Evolutionary conservation across 768 basidiomycete genomes (phyloP), one percentile per base, ranked within the genome.

Genomic region (Pleurotus giganteus): DNA sequence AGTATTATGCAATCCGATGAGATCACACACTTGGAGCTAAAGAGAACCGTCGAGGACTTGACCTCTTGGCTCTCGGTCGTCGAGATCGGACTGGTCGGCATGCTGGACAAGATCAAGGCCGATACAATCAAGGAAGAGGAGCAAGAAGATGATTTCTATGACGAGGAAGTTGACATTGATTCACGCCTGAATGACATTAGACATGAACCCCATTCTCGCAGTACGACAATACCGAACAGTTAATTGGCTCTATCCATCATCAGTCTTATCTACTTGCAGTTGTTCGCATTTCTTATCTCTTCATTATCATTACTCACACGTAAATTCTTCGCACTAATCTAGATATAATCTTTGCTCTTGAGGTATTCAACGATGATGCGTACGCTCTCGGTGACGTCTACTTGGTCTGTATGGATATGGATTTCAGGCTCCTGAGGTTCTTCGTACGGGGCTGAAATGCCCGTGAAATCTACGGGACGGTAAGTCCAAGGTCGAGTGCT

Each of bases 371-470:
- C 79, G 67, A 98, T 93, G 52, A 80, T 74, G 59, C 79, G 75
- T 42, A 98, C 94, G 50, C 91, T 87, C 54, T 87, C 83, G 21
- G 79, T 75, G 29, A 98, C 88, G 61, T 88, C 83, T 23, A 78
- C 79, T 69, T 94, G 79, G 65, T 91, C 82, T 2, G 96, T 98
- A 66, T 81, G 86, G 70, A 99, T 89, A 74, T 95, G 94, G 57
- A 99, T 82, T 71, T 98, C 97, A 39, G 97, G 88, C 12, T 72
- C 72, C 54, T 78, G 76, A 15, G 97, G 97, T 4, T 85, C 82
- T 71, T 98, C 97, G 69, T 98, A 98, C 15, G 97, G 97, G 4
- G 97, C 93, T 19, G 94, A 95, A 67, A 98, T 89, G 5, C 97
- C 97, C 44, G 97, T 98, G 73, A 99, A 99, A 53, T 98, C 97